These are phyloP conservation scores for Agrocybe pediades DNA, from an alignment of 768 basidiomycete genomes.

Conservation along the genomic window DNA sequence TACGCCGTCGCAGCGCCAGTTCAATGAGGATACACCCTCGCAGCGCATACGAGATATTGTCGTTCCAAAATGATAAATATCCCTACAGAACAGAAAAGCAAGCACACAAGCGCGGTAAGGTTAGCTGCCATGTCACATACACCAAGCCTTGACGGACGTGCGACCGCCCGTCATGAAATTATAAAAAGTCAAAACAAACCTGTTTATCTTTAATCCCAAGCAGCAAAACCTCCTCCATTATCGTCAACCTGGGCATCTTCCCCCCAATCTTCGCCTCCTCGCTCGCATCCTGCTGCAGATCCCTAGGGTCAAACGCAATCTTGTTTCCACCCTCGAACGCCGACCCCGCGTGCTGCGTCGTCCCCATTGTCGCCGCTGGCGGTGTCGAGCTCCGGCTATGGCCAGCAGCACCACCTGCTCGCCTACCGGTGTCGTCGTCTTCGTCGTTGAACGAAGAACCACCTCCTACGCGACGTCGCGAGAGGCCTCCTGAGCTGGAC, in stretches of 20 bases:
- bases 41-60: constrained; percentile 98
- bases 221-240: constrained; percentile 96
- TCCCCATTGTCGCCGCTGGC: no score
- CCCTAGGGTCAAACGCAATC: constrained; percentile 93
- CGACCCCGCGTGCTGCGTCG: constrained; percentile 72
- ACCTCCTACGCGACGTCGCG: constrained; percentile 55
- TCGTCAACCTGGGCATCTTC: constrained; percentile 81
- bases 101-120: not conserved
- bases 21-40: constrained; percentile 98
- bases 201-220: constrained; percentile 97
- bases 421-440: constrained; percentile 23
- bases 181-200: constrained; percentile 43
- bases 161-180: not conserved
- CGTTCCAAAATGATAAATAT: constrained; percentile 99
- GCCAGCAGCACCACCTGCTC: constrained; percentile 12
- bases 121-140: not conserved
- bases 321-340: constrained; percentile 86
- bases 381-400: constrained; percentile 20
- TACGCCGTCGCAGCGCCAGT: constrained; percentile 91
- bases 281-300: constrained; percentile 70
- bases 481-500: constrained; percentile 52
- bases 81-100: constrained; percentile 42
- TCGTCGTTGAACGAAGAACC: constrained; percentile 40
- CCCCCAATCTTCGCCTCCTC: constrained; percentile 66
- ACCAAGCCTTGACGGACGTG: not conserved